Evolutionary conservation across 164 flowering plant genomes (phyloP).

Genomic region (Annona cherimola): DNA sequence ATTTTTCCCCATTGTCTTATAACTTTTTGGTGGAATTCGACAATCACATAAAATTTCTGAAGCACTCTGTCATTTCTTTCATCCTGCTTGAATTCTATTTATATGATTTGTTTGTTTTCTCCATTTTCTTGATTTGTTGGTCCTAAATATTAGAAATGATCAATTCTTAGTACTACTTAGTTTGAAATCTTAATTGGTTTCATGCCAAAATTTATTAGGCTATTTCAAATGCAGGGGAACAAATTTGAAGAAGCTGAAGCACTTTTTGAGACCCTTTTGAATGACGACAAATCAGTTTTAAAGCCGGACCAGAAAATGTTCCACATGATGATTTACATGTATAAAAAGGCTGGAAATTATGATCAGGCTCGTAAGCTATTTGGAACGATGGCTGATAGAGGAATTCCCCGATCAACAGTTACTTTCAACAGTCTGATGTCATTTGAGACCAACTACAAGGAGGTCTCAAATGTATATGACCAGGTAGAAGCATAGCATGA

Average conservation of each 20-base stretch:
- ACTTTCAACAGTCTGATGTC: slow-evolving; percentile 97
- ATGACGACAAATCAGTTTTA: slow-evolving; percentile 51
- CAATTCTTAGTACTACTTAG: no score
- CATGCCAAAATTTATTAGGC: slow-evolving; percentile 4
- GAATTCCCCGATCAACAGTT: slow-evolving; percentile 67
- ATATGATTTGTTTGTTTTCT: no score
- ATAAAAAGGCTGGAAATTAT: slow-evolving; percentile 73
- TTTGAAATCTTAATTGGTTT: no score
- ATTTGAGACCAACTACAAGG: slow-evolving; percentile 85
- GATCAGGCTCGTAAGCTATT: slow-evolving; percentile 77
- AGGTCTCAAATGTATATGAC: slow-evolving; percentile 80
- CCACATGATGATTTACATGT: slow-evolving; percentile 98
- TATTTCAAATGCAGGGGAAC: slow-evolving; percentile 45
- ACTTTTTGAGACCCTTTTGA: slow-evolving; percentile 58
- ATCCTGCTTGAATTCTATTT: no score
- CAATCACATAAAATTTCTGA: no score
- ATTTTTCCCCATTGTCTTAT: no score
- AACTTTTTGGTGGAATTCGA: not conserved
- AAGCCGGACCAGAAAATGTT: slow-evolving; percentile 96
- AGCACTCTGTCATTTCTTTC: no score
- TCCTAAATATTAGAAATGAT: no score
- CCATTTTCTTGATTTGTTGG: no score
- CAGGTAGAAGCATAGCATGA: slow-evolving; percentile 45
- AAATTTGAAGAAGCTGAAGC: slow-evolving; percentile 89
- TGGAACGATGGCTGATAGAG: slow-evolving; percentile 69